phyloP scores from a whole-genome alignment of 495 filamentous ascomycete genomes.

The Penicillium psychrofluorescens region DNA sequence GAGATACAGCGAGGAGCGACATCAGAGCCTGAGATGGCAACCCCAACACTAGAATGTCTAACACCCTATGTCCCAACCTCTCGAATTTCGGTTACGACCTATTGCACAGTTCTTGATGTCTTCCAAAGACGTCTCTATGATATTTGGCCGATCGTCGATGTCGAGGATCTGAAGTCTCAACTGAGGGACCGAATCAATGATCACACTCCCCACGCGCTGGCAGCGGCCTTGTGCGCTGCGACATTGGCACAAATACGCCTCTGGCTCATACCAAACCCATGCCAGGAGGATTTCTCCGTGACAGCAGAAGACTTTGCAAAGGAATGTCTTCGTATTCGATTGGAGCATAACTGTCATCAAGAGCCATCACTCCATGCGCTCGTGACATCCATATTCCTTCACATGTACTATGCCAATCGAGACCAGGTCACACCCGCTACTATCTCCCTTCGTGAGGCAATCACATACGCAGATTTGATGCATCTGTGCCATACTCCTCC shows the following conservation, averaged over 20 bases:
- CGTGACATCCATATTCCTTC: constrained; percentile 9
- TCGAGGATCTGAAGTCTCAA: constrained; percentile 5
- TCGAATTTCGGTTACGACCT: constrained; percentile 3
- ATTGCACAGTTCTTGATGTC: constrained; percentile 6
- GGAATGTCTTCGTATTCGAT: constrained; percentile 9
- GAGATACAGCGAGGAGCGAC: constrained; percentile 2
- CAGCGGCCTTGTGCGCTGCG: constrained; percentile 11
- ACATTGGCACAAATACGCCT: constrained; percentile 10
- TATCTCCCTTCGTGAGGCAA: constrained; percentile 9
- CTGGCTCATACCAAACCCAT: constrained; percentile 1
- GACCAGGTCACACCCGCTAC: constrained; percentile 10
- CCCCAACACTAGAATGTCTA: neutral
- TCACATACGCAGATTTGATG: constrained; percentile 10
- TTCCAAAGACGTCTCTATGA: constrained; percentile 6
- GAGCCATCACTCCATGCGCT: constrained; percentile 3
- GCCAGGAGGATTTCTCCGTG: neutral
- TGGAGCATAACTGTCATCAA: constrained; percentile 2
- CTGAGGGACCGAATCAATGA: neutral
- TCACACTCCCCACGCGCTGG: constrained; percentile 4
- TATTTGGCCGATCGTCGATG: constrained; percentile 10
- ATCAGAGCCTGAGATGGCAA: neutral
- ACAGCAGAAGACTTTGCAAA: constrained; percentile 11
- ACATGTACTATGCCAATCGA: constrained; percentile 14
- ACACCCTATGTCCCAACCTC: neutral
- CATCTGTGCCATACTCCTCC: constrained; percentile 4